Base-by-base conservation (phyloP, 2,329 filamentous ascomycete genomes). In the Diplodia sapinea region DNA sequence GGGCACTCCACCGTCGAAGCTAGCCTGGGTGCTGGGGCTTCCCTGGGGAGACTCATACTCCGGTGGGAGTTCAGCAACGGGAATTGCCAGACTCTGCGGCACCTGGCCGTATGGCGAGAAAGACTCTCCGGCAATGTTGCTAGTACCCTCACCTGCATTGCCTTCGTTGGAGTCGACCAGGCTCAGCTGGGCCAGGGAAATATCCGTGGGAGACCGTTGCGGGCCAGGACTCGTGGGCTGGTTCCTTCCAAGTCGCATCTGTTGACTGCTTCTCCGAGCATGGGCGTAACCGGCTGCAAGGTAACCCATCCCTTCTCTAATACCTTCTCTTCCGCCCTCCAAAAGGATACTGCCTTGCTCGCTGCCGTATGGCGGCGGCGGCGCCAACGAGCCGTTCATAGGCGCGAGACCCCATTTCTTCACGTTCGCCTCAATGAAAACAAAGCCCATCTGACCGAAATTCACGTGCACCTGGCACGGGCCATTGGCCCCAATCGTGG, bases 321-420 rank as follows among this genome's bases (percentile, higher is more conserved):
- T 79, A 68, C 82, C 82, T 65, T 85, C 83, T 51, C 80, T 76
- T 13, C 95, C 95, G 6, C 92, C 89, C 77, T 97, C 95, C 13
- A 99, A 86, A 33, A 99, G 84, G 72, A 99, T 97, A 76, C 94
- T 97, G 73, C 95, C 95, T 80, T 97, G 93, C 81, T 98, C 95
- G 70, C 93, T 97, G 57, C 95, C 95, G 76, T 99, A 99, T 1
- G 95, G 95, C 62, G 95, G 95, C 52, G 95, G 95, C 17, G 95
- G 95, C 33, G 95, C 95, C 69, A 99, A 85, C 74, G 93, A 97
- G 68, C 95, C 95, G 1, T 93, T 97, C 86, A 96, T 96, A 5
- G 95, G 95, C 57, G 95, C 95, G 66, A 99, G 83, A 1, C 95
- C 95, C 95, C 95, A 99, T 84, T 98, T 99, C 88, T 99, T 99